Evolutionary conservation across 371 early-diverging fungal genomes (phyloP), one percentile per base, ranked within the genome.

Genomic region (Mortierella sp.): DNA sequence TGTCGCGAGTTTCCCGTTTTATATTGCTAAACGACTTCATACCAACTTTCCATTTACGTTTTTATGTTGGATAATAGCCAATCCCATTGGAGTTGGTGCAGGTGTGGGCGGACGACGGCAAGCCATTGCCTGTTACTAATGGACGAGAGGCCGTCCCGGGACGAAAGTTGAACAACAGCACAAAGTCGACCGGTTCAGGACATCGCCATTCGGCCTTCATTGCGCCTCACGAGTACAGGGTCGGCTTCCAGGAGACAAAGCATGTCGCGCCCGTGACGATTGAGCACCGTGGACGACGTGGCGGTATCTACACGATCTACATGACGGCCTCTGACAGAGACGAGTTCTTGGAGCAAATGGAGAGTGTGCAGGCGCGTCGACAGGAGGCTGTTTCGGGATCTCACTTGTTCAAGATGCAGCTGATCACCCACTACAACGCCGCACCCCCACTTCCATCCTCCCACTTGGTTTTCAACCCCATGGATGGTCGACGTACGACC

Each of bases 321-420:
- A 79, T 90, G 40, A 91, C 93, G 43, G 74, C 88, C 13, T 92
- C 94, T 0, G 95, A 94, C 52, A 88, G 94, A 29, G 91, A 91
- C 48, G 89, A 95, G 45, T 96, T 97, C 95, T 66, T 93, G 39
- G 94, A 96, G 58, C 91, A 94, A 58, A 92, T 97, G 66, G 88
- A 89, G 68, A 89, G 68, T 74, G 82, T 72, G 19, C 77, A 77
- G 44, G 74, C 91, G 66, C 95, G 94, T 79, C 90, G 92, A 69
- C 89, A 89, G 61, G 80, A 87, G 13, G 82, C 93, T 31, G 90
- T 86, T 44, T 88, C 89, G 26, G 87, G 88, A 50, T 77, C 84
- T 40, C 89, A 89, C 47, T 85, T 92, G 37, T 95, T 95, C 85
- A 93, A 94, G 68, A 82, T 93, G 16, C 74, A 87, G 2, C 87